Base-by-base conservation (phyloP, 331 rosid genomes). In the Ulmus americana region DNA sequence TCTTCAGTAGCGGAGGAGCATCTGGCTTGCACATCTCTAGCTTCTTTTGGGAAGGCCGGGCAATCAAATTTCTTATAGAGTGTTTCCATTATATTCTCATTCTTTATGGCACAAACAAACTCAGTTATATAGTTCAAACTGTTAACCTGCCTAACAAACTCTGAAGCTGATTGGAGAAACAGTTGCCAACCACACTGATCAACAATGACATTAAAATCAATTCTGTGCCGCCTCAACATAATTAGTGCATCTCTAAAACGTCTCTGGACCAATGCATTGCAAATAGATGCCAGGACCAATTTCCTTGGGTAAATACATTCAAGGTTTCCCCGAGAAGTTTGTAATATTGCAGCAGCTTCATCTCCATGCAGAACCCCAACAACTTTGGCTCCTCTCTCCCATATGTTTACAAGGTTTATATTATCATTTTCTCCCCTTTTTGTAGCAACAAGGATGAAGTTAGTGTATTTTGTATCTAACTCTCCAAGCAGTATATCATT, bases 301-400 rank as follows among this genome's bases (percentile, higher is more conserved):
- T 94, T 94, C 71, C 99, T 84, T 38, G 97, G 99, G 67, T 82
- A 90, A 72, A 84, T 64, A 76, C 91, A 90, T 74, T 94, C 99
- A 10, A 94, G 79, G 79, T 94, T 94, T 68, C 99, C 99, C 62
- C 97, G 82, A 63, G 77, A 62, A 45, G 96, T 90, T 79, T 90
- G 97, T 68, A 94, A 54, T 65, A 94, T 76, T 45, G 84, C 74
- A 45, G 91, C 87, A 67, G 97, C 90, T 77, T 87, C 88, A 55
- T 90, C 97, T 47, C 97, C 99, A 78, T 94, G 95, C 40, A 94
- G 71, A 45, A 85, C 90, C n/a, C 96, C 99, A 45, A 78, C 80
- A 78, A 90, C 70, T 87, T 76, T 87, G 70, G 99, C 91, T 65
- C 95, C 91, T 81, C 90, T 90, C 82, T 94, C 99, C 99, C 99